A percentile compares a stretch with the other conserved stretches of the same genome.
These are phyloP conservation scores for Maudiozyma barnettii DNA, from an alignment of 805 yeast genomes.

Conservation along the genomic window DNA sequence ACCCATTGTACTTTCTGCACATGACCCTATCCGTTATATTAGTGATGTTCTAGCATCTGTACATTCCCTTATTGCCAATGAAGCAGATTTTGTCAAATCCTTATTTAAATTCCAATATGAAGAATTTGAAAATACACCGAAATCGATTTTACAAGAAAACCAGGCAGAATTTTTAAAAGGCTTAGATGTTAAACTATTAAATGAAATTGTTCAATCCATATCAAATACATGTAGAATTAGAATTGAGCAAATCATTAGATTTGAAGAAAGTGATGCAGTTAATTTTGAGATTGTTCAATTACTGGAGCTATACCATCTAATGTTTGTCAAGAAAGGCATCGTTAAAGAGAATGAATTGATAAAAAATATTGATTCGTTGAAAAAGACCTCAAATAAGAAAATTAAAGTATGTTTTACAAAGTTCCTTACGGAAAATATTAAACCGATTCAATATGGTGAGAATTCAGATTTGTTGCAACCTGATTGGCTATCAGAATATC, in stretches of 20 bases:
- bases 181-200: conserved; percentile 21
- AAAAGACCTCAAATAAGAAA: conserved; percentile 14
- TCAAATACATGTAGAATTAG: conserved; percentile 50
- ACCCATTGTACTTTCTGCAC: conserved; percentile 57
- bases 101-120: conserved; percentile 39
- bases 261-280: conserved; percentile 48
- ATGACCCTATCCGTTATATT: conserved; percentile 72
- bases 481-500: conserved; percentile 67
- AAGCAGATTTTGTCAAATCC: conserved; percentile 61
- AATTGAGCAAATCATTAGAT: conserved; percentile 57
- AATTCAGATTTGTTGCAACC: conserved; percentile 59
- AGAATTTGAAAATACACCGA: conserved; percentile 8
- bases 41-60: conserved; percentile 86
- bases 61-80: conserved; percentile 80
- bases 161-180: conserved; percentile 19
- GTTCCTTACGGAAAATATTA: conserved; percentile 24
- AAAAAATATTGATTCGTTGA: conserved; percentile 12
- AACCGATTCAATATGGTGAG: neutral
- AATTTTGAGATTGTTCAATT: conserved; percentile 53
- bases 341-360: conserved; percentile 15
- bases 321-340: conserved; percentile 44
- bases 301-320: conserved; percentile 57
- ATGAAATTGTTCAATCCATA: conserved; percentile 25
- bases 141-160: conserved; percentile 16
- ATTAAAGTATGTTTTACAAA: conserved; percentile 12